Evolutionary conservation across 2,329 filamentous ascomycete species (phyloP).

Genomic region (Colletotrichum tofieldiae): DNA sequence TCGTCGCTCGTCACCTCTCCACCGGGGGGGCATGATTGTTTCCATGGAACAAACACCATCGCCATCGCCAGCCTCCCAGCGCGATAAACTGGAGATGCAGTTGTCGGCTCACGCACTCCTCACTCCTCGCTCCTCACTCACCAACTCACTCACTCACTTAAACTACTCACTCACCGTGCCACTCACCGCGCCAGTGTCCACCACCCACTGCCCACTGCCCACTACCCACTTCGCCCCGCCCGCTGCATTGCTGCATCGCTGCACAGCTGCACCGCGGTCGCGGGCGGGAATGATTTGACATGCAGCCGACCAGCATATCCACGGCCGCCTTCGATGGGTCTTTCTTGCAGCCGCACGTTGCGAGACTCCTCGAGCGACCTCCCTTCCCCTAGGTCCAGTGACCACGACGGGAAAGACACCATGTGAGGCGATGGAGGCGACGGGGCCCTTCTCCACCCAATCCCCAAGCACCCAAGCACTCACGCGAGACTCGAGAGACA

Average conservation of each 20-base stretch:
- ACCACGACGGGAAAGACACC: not conserved
- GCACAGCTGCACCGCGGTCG: constrained; percentile 29
- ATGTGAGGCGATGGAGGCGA: not conserved
- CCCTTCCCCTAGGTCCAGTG: not conserved
- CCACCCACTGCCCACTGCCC: not conserved
- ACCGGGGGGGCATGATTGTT: not conserved
- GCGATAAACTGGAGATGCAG: not conserved
- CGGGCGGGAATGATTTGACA: constrained; percentile 26
- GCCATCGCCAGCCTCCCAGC: constrained; percentile 3
- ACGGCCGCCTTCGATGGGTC: constrained; percentile 28
- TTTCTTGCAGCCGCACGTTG: constrained; percentile 10
- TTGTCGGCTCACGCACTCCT: constrained; percentile 23
- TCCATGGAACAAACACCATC: not conserved
- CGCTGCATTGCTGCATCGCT: constrained; percentile 11
- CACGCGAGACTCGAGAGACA: constrained; percentile 19
- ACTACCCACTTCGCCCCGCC: constrained; percentile 1
- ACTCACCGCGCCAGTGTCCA: too few species aligned
- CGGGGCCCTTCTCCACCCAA: not conserved
- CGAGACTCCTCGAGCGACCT: constrained; percentile 25
- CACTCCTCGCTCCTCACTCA: constrained; percentile 12
- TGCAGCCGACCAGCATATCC: constrained; percentile 33
- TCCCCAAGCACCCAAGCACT: not conserved
- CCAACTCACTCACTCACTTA: constrained; percentile 6
- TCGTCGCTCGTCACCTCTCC: constrained; percentile 6
- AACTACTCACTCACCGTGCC: not conserved